phyloP scores from a whole-genome alignment of 352 stramenopile genomes.

The Pythium folliculosum region DNA sequence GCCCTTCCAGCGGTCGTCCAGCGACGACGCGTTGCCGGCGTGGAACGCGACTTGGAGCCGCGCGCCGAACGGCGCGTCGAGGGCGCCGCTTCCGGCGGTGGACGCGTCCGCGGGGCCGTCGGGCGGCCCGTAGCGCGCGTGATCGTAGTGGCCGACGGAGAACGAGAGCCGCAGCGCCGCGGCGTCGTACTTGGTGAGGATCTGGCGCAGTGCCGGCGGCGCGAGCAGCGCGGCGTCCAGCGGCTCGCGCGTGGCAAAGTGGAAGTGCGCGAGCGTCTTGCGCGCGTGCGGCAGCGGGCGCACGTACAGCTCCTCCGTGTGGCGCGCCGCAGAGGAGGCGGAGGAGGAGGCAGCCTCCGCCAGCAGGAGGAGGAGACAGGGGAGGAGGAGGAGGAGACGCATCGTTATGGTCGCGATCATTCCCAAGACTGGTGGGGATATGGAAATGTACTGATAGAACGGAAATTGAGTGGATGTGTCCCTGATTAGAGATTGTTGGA shows the following conservation, averaged over 20 bases:
- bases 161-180: constrained; percentile 73
- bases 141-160: constrained; percentile 55
- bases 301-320: constrained; percentile 53
- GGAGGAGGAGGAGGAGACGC: background rate
- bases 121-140: constrained; percentile 46
- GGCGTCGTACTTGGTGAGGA: constrained; percentile 69
- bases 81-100: constrained; percentile 5
- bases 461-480: background rate
- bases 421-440: background rate
- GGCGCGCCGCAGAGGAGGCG: constrained; percentile 26
- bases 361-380: background rate
- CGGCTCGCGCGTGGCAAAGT: constrained; percentile 42
- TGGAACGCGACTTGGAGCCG: constrained; percentile 58
- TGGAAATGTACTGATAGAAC: constrained; percentile 6
- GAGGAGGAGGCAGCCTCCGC: background rate
- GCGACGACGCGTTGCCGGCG: constrained; percentile 14
- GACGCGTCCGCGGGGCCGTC: background rate
- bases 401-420: no score
- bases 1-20: constrained; percentile 52
- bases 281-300: constrained; percentile 44
- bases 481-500: background rate
- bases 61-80: constrained; percentile 63
- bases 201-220: constrained; percentile 65
- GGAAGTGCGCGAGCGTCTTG: constrained; percentile 62
- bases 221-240: constrained; percentile 30